Conservation (phyloP, 768 basidiomycete species). For the Calvatia gigantea region DNA sequence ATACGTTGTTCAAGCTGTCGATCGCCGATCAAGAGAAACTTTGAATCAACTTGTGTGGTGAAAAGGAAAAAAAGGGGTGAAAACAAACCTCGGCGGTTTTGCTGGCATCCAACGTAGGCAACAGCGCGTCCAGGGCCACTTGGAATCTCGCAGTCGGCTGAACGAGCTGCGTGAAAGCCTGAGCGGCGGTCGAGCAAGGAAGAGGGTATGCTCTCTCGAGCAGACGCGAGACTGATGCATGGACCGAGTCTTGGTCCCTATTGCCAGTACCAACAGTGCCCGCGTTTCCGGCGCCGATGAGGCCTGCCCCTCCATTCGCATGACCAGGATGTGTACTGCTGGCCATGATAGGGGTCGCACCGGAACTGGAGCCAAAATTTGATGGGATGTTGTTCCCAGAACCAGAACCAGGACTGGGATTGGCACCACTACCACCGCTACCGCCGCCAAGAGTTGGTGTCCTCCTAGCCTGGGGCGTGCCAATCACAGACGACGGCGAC, state of each 20-base stretch:
- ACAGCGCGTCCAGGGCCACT: slow-evolving; percentile 77
- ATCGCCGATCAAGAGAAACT: not conserved
- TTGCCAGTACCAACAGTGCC: not conserved
- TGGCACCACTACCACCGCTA: not conserved
- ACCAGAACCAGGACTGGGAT: not conserved
- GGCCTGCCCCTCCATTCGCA: not conserved
- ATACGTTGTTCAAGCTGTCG: slow-evolving; percentile 67
- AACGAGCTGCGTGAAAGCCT: slow-evolving; percentile 72
- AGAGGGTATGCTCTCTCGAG: slow-evolving; percentile 62
- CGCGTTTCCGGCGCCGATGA: not conserved
- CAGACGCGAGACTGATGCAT: slow-evolving; percentile 65
- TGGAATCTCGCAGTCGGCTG: slow-evolving; percentile 77
- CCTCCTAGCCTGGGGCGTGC: not conserved
- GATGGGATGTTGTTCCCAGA: not conserved
- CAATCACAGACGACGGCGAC: not conserved
- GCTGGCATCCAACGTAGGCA: slow-evolving; percentile 63
- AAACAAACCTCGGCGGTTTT: slow-evolving; percentile 50
- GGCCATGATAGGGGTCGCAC: not conserved
- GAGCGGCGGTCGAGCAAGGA: slow-evolving; percentile 75
- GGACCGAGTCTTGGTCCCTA: slow-evolving; percentile 42
- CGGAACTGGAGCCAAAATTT: not conserved
- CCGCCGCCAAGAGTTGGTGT: not conserved
- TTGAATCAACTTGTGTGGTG: slow-evolving; percentile 2
- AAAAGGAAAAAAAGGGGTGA: slow-evolving; percentile 12
- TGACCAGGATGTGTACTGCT: not conserved